Base-by-base conservation (phyloP, 148 eudicot genomes). In the Drosera capensis region DNA sequence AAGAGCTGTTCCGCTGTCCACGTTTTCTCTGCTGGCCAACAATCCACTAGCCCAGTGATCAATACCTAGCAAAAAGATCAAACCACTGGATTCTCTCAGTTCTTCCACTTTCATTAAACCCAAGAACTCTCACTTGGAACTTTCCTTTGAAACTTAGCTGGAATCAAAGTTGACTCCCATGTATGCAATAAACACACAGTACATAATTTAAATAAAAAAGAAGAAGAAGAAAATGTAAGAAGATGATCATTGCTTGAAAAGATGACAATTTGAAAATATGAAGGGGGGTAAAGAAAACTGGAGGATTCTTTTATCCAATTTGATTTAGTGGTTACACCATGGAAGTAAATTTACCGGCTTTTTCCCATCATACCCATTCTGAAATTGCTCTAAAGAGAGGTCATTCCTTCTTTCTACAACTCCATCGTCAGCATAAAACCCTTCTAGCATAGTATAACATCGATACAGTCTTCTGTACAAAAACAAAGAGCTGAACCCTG, bases 401-500 rank as follows among this genome's bases (percentile, higher is more conserved):
- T 74, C 61, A n/a, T 42, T 45, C 64, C 56, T 76, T 55, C 93
- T 75, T 54, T 85, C 94, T 45, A 90, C 80, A 64, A 73, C 74
- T 57, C 95, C 95, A 50, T 62, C 54, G 62, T 90, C 94, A 54
- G 66, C 65, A 67, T 54, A 65, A 66, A 90, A 90, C 34, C 77
- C 94, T 52, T 63, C 64, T 66, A 90, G 67, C 20, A 71, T 56
- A 48, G 95, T 81, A 66, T 74, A 60, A 50, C 95, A 78, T 37
- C 99, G 72, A 58, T 90, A 90, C 38, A 76, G 60, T 54, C 99
- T 78, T 60, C 70, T 69, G 55, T 80, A 80, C 20, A 90, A 71
- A 66, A 75, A 90, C 47, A 78, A 51, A 48, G 99, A 90, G 72
- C 62, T 48, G 67, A 90, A 90, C 56, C 99, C 99, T 90, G 77